A percentile compares a stretch with the other conserved stretches of the same genome.
Conservation (phyloP, 805 yeast genomes). For the Candida wancherniae region DNA sequence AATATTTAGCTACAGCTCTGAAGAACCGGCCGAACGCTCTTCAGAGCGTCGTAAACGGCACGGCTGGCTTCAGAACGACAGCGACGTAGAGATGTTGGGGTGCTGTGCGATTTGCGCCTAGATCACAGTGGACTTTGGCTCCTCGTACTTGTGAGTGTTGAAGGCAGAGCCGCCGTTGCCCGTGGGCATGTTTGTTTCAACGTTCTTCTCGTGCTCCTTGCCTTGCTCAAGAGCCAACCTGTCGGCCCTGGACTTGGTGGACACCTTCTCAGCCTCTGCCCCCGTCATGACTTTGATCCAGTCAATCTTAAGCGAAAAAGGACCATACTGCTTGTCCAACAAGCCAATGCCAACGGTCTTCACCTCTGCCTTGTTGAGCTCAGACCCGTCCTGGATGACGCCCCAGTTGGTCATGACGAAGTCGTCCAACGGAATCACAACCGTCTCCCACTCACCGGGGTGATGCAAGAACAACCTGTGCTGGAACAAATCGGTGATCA, state of each 20-base stretch:
- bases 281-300: conserved; percentile 69
- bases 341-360: conserved; percentile 76
- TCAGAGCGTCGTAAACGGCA: too few relatives aligned
- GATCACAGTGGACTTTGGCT: conserved; percentile 32
- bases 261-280: conserved; percentile 40
- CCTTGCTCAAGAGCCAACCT: conserved; percentile 15
- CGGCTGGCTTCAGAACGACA: too few relatives aligned
- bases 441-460: conserved; percentile 82
- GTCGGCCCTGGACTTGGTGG: conserved; percentile 31
- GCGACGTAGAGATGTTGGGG: too few relatives aligned
- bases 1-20: too few relatives aligned
- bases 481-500: conserved; percentile 75
- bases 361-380: conserved; percentile 58
- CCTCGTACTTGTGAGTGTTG: conserved; percentile 22
- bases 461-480: conserved; percentile 68
- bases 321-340: conserved; percentile 73
- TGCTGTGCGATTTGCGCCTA: conserved; percentile 9
- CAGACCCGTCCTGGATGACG: conserved; percentile 45
- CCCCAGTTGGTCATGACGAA: conserved; percentile 85
- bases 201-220: conserved; percentile 9
- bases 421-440: conserved; percentile 69
- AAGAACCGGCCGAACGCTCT: too few relatives aligned
- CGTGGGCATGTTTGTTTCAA: conserved; percentile 19
- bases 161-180: conserved; percentile 27
- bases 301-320: conserved; percentile 63